phyloP scores from a whole-genome alignment of 148 eudicot genomes.

The Chenopodium suecicum region DNA sequence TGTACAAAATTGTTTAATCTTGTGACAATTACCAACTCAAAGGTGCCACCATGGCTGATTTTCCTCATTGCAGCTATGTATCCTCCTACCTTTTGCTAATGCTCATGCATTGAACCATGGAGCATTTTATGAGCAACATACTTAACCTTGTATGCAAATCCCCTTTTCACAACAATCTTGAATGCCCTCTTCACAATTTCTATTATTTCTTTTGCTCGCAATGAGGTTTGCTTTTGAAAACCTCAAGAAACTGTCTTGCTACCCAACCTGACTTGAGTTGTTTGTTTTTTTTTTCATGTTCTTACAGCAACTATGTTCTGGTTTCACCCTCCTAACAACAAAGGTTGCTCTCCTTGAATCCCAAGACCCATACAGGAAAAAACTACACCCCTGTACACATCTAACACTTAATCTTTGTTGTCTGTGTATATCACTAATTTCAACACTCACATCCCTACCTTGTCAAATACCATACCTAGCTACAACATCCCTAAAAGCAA shows the following conservation, averaged over 20 bases:
- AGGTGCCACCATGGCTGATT: no score
- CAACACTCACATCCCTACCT: neutral
- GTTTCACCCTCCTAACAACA: neutral
- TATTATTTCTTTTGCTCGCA: neutral
- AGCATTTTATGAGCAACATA: neutral
- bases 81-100: neutral
- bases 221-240: neutral
- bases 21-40: neutral
- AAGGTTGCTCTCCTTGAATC: neutral
- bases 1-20: no score
- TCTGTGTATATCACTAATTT: neutral
- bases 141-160: no score
- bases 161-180: no score
- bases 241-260: neutral
- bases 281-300: neutral
- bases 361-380: neutral
- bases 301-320: neutral
- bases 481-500: neutral
- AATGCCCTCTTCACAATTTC: no score
- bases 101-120: conserved; percentile 7
- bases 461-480: neutral
- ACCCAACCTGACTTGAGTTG: neutral
- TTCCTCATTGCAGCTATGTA: neutral
- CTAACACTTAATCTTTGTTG: neutral
- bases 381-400: neutral